phyloP scores from a whole-genome alignment of 345 rosid species.

The Lenwebbia sp. region DNA sequence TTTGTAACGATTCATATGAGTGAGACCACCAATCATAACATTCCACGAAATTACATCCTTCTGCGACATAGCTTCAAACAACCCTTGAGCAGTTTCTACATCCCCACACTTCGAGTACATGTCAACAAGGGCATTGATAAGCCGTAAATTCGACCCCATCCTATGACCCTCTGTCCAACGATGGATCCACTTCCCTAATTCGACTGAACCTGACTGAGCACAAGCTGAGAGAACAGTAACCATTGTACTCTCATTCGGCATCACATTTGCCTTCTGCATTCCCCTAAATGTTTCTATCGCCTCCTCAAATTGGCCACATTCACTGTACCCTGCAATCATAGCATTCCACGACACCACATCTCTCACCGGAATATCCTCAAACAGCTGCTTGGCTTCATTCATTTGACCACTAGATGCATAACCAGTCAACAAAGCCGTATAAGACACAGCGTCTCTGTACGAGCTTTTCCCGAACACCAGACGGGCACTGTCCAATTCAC shows the following conservation, averaged over 20 bases:
- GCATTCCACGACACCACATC: slow-evolving; percentile 45
- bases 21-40: slow-evolving; percentile 50
- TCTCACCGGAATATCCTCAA: slow-evolving; percentile 3
- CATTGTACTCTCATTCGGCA: slow-evolving; percentile 52
- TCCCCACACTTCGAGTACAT: slow-evolving; percentile 62
- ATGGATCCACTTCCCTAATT: slow-evolving; percentile 39
- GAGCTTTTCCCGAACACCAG: slow-evolving; percentile 42
- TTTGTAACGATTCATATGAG: slow-evolving; percentile 25
- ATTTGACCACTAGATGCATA: neutral
- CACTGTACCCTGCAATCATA: slow-evolving; percentile 37
- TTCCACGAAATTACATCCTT: slow-evolving; percentile 62
- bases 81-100: slow-evolving; percentile 17
- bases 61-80: slow-evolving; percentile 26
- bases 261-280: slow-evolving; percentile 28
- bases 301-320: slow-evolving; percentile 30
- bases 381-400: neutral
- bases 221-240: slow-evolving; percentile 60
- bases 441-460: slow-evolving; percentile 46
- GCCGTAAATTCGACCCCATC: slow-evolving; percentile 27
- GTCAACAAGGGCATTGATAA: slow-evolving; percentile 54
- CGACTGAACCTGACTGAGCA: slow-evolving; percentile 42
- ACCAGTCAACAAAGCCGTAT: slow-evolving; percentile 44
- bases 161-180: slow-evolving; percentile 33
- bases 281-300: slow-evolving; percentile 41
- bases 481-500: slow-evolving; percentile 29